These are phyloP conservation scores for Candida fluviatilis DNA, from an alignment of 805 yeast genomes.

Conservation along the genomic window DNA sequence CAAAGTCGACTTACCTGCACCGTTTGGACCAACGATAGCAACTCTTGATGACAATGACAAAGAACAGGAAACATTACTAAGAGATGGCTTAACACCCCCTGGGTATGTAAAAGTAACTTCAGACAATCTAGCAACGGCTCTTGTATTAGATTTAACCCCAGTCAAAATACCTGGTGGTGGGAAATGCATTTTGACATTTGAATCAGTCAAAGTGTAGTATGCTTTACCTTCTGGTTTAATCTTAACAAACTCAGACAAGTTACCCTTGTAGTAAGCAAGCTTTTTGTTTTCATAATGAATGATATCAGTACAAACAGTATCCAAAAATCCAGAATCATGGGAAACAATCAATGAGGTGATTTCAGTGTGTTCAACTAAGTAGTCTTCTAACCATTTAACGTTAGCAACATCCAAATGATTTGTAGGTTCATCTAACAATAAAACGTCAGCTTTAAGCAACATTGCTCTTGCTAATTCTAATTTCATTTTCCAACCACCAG, in stretches of 20 bases:
- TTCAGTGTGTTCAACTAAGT: conserved; percentile 73
- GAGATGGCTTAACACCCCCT: conserved; percentile 80
- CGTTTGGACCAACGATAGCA: conserved; percentile 95
- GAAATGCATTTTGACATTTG: conserved; percentile 93
- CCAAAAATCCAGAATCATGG: conserved; percentile 96
- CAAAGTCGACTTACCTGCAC: conserved; percentile 97
- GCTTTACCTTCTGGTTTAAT: conserved; percentile 95
- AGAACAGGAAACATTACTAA: conserved; percentile 79
- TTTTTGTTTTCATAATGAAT: conserved; percentile 95
- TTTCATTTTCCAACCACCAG: conserved; percentile 99
- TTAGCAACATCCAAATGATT: conserved; percentile 94
- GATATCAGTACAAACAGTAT: conserved; percentile 92
- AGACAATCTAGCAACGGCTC: conserved; percentile 86
- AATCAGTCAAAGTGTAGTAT: conserved; percentile 88
- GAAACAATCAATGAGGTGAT: conserved; percentile 95
- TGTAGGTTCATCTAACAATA: conserved; percentile 95
- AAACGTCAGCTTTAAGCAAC: conserved; percentile 94
- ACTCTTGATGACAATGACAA: conserved; percentile 93
- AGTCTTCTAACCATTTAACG: conserved; percentile 92
- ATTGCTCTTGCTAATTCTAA: conserved; percentile 97
- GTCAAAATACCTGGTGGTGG: conserved; percentile 97
- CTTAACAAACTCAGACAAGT: conserved; percentile 85
- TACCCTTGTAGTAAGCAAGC: conserved; percentile 93
- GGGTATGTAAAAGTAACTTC: conserved; percentile 88
- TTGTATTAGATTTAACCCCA: conserved; percentile 93